Conservation (phyloP, 73 alveolate genomes). For the Paramecium primaurelia region DNA sequence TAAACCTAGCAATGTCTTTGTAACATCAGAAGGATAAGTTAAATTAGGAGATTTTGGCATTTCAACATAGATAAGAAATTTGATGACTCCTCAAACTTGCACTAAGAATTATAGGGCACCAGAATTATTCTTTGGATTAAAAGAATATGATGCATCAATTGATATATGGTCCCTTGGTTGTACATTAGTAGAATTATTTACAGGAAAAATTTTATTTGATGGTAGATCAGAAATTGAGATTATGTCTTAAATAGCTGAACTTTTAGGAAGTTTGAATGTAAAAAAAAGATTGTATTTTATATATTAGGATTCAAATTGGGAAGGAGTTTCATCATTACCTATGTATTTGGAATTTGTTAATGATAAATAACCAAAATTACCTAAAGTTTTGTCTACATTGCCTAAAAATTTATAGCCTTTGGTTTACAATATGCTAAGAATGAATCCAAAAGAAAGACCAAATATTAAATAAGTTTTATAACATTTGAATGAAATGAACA, state of each 20-base stretch:
- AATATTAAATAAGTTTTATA: neutral
- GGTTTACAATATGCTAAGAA: slow-evolving; percentile 48
- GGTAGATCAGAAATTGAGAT: slow-evolving; percentile 32
- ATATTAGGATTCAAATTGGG: slow-evolving; percentile 64
- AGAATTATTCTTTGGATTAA: slow-evolving; percentile 78
- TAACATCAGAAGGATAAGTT: slow-evolving; percentile 73
- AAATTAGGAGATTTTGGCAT: slow-evolving; percentile 86
- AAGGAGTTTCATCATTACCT: slow-evolving; percentile 70
- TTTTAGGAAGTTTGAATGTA: slow-evolving; percentile 67
- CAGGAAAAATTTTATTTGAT: slow-evolving; percentile 35
- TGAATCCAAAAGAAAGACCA: slow-evolving; percentile 70
- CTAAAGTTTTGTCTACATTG: slow-evolving; percentile 40
- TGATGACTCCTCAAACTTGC: slow-evolving; percentile 43
- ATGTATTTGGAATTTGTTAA: slow-evolving; percentile 66
- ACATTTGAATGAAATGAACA: neutral
- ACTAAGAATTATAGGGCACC: slow-evolving; percentile 75
- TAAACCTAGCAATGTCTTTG: slow-evolving; percentile 83
- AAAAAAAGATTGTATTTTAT: neutral
- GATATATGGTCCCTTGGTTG: slow-evolving; percentile 81
- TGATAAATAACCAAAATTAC: slow-evolving; percentile 23
- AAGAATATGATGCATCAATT: slow-evolving; percentile 73
- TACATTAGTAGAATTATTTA: neutral
- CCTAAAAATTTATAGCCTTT: slow-evolving; percentile 54
- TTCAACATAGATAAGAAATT: slow-evolving; percentile 44
- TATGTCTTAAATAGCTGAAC: neutral